phyloP scores from a whole-genome alignment of 768 basidiomycete genomes.

The Kwoniella bestiolae region DNA sequence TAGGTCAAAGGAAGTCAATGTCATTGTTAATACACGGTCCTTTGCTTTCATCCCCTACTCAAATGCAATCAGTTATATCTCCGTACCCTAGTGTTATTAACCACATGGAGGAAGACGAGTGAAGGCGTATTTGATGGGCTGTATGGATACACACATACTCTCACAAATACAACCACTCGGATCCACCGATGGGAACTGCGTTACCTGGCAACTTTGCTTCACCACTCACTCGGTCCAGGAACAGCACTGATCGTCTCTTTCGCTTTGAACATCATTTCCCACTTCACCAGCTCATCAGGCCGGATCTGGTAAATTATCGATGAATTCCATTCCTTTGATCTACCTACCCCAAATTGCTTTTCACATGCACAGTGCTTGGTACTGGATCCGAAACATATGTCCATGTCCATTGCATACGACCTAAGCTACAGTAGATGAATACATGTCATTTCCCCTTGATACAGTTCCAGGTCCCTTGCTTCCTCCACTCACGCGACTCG shows the following conservation, averaged over 20 bases:
- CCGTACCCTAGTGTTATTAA: neutral
- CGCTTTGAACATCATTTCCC: neutral
- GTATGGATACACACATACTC: neutral
- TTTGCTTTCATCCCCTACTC: neutral
- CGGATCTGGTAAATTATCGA: neutral
- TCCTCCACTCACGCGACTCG: slow-evolving; percentile 1
- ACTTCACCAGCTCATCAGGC: neutral
- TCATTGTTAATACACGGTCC: no score
- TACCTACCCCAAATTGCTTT: neutral
- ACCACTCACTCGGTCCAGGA: neutral
- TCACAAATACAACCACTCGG: neutral
- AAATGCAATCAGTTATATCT: neutral
- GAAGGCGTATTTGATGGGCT: no score
- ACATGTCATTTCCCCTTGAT: neutral
- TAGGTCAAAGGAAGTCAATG: neutral
- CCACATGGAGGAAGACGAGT: no score
- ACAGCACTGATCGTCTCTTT: neutral
- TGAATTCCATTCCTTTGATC: neutral
- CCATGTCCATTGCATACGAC: neutral
- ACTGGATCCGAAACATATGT: neutral
- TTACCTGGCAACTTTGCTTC: neutral
- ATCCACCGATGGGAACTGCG: neutral
- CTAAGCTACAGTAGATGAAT: neutral
- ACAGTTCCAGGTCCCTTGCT: no score
- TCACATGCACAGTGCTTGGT: neutral